Evolutionary conservation across 1,284 basidiomycete genomes (phyloP), one percentile per base, ranked within the genome.

Genomic region (Ceratobasidium sp.): DNA sequence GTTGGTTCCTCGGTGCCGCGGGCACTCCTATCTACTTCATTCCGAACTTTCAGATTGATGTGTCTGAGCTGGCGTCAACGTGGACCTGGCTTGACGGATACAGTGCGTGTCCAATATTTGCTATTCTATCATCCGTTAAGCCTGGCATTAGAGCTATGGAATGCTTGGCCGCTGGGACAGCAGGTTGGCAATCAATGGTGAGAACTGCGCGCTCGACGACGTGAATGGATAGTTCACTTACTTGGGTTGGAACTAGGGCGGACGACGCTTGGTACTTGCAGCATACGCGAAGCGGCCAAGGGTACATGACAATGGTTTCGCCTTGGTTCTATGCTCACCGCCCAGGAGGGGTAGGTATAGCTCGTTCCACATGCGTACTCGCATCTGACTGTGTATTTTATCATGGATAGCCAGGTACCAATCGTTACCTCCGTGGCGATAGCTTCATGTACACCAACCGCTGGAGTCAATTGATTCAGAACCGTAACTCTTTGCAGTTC

Each of bases 291-390:
- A 60, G 20, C 23, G 64, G 76, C 13, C 85, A 85, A 78, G 83
- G 85, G 9, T 86, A 85, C 79, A 86, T 87, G 85, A 85, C 85
- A 0, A 82, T 85, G 9, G 82, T 86, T n/a, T 84, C 83, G 6
- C 86, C 86, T 0, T 80, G 84, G 66, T 86, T 87, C 82, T 86
- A 83, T 77, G 86, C 86, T 60, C 85, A 86, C 81, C 86, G 85
- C 81, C 83, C 83, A 51, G 80, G 82, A 23, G 80, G 82, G 20
- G 75, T 77, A 55, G 40, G 58, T 23, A 10, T 6, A 10, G 3
- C 20, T 56, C 12, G 12, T 53, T 60, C 33, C 4, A 4, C 33
- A 33, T 33, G 33, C 33, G 7, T 26, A 60, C 15, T 55, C 26
- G 33, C 33, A 33, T 33, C 33, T 33, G 84, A 87, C 44, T 9